Evolutionary conservation across 208 protist species (phyloP), one percentile per base, ranked within the genome.

Genomic region (Borovskyia barvae): DNA sequence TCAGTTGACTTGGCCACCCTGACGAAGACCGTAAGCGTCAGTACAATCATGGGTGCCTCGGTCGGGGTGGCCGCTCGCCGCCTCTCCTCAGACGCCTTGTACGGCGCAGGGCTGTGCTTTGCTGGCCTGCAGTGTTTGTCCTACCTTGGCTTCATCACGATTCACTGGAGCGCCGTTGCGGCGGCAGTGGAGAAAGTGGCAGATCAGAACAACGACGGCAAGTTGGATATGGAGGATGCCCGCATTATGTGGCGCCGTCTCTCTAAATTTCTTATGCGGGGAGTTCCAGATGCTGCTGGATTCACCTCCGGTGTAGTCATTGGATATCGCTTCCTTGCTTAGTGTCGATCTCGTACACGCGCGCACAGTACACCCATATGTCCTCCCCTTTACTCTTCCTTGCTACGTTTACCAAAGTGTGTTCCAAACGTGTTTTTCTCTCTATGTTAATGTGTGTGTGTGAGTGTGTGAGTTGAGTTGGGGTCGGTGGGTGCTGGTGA

Each of bases 141-240:
- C 61, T 85, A 79, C 68, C 26, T 80, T 14, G 79, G 81, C 42
- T 78, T 82, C 69, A 79, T 92, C 65, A 58, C 50, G 14, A 76
- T 92, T 35, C 66, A 85, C 68, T 87, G 77, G 76, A 76, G 51
- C 55, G 80, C 59, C 43, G 71, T 92, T 41, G 49, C 77, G 26
- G 48, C 56, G 2, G 70, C 72, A 19, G 26, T 85, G 30, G 52
- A 37, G 37, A 72, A 79, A 58, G 66, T 57, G 37, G 60, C 53
- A 6, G 72, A 85, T 32, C 71, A 76, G 56, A 85, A 85, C 63
- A 58, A 56, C 17, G 79, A 85, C 49, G 77, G 77, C 17, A 79
- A 77, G 59, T 45, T 89, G 7, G 71, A 89, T 45, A 39, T 41
- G 29, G 39, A 73, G 28, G 76, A 89, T 42, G 39, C 80, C 3